Percentiles rank a stretch among this genome's conserved stretches.
Conservation (phyloP, 345 rosid genomes). For the Melaleuca quinquenervia region DNA sequence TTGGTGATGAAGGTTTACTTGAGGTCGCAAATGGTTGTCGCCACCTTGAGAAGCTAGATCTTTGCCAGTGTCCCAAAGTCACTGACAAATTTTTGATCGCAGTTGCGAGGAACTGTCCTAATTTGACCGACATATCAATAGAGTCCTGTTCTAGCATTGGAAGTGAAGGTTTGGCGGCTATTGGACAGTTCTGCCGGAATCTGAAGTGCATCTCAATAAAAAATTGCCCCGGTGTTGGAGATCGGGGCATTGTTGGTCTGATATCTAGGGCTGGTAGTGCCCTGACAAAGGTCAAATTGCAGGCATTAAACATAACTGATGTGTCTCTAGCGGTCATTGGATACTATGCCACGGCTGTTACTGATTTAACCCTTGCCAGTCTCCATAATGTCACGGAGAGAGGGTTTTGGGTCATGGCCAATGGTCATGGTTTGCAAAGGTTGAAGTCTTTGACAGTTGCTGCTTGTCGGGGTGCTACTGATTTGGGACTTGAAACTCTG, state of each 20-base stretch:
- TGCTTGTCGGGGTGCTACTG: conserved; percentile 69
- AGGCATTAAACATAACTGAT: conserved; percentile 68
- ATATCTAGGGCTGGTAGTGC: conserved; percentile 38
- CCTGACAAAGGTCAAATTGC: conserved; percentile 61
- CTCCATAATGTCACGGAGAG: conserved; percentile 62
- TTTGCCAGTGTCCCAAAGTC: conserved; percentile 48
- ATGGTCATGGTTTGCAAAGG: conserved; percentile 74
- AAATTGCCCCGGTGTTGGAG: conserved; percentile 68
- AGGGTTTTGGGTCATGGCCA: conserved; percentile 98
- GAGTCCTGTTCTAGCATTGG: conserved; percentile 73
- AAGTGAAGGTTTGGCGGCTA: conserved; percentile 60
- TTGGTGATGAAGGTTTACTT: conserved; percentile 49
- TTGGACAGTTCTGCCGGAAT: conserved; percentile 54
- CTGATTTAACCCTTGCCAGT: conserved; percentile 50
- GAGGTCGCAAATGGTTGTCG: conserved; percentile 71
- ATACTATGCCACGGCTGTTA: conserved; percentile 69
- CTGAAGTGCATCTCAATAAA: conserved; percentile 61
- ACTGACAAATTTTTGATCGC: conserved; percentile 58
- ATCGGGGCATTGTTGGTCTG: conserved; percentile 68
- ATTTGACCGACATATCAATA: conserved; percentile 53
- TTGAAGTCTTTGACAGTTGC: conserved; percentile 49
- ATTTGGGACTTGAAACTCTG: conserved; percentile 62
- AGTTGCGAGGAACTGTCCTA: conserved; percentile 58
- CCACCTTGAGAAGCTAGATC: conserved; percentile 71
- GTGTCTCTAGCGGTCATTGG: conserved; percentile 88